phyloP scores from a whole-genome alignment of 2,329 filamentous ascomycete species.

The Pseudonectria buxi region DNA sequence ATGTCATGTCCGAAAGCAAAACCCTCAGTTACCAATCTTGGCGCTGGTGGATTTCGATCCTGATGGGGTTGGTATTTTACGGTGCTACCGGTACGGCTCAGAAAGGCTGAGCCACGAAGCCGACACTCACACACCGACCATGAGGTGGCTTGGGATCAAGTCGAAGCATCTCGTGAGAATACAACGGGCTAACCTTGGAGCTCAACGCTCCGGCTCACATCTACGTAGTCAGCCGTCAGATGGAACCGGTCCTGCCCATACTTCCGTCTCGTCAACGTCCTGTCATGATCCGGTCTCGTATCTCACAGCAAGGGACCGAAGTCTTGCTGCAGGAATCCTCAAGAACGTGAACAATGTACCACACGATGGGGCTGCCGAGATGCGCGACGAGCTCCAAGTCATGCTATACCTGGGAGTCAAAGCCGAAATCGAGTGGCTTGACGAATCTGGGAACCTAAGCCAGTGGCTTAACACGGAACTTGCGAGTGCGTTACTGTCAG shows the following conservation, averaged over 20 bases:
- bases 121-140: conserved; percentile 38
- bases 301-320: conserved; percentile 52
- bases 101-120: conserved; percentile 53
- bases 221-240: conserved; percentile 6
- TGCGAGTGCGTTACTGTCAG: conserved; percentile 2
- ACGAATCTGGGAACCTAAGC: conserved; percentile 45
- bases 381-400: conserved; percentile 54
- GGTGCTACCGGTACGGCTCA: conserved; percentile 69
- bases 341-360: conserved; percentile 29
- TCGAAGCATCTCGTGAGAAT: conserved; percentile 33
- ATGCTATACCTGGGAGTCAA: conserved; percentile 72
- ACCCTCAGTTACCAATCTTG: conserved; percentile 49
- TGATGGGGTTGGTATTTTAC: conserved; percentile 66
- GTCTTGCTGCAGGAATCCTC: conserved; percentile 49
- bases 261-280: conserved; percentile 19
- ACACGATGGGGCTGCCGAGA: conserved; percentile 26
- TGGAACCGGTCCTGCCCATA: neutral
- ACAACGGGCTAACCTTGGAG: neutral
- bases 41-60: conserved; percentile 70
- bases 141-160: conserved; percentile 60
- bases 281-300: conserved; percentile 25
- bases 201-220: neutral
- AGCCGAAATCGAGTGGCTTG: conserved; percentile 68
- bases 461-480: conserved; percentile 44
- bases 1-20: conserved; percentile 39